Evolutionary conservation across 768 basidiomycete species (phyloP), one percentile per base, ranked within the genome.

Genomic region (Podaxis pistillaris): DNA sequence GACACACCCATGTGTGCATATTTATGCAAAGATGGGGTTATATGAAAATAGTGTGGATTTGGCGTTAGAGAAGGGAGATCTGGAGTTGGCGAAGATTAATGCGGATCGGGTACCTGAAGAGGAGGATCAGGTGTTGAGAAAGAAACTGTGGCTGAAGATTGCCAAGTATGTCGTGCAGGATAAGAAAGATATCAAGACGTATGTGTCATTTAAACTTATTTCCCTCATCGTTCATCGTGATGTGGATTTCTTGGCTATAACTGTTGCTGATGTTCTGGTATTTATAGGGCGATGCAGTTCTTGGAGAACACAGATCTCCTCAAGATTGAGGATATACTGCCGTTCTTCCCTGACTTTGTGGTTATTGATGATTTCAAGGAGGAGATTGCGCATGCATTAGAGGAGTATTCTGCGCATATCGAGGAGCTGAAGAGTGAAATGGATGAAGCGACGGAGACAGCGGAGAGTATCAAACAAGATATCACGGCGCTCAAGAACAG

Each of bases 291-390:
- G 19, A 98, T 98, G 94, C 86, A 85, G 22, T 98, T 99, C 79
- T 80, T 98, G 68, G 95, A 98, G 72, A 89, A 93, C 65, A 96
- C 97, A 0, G 89, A 93, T 68, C 77, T 98, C 38, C 85, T 99
- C 71, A 98, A 98, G 76, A 96, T 99, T 66, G 97, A 99, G 72
- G 97, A 99, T 71, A 97, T 99, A 64, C 78, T 99, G 17, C 97
- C 97, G 4, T 99, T 98, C 87, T 98, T 99, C 87, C 96, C 97
- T 1, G 96, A 98, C 76, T 99, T 99, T 71, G 94, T 96, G 12
- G 93, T 98, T 63, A 98, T 99, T 67, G 97, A 98, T 72, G 97
- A 98, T 72, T 98, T 99, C 84, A 99, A 99, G 74, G 93, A 96
- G 68, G 96, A 98, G 76, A 98, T 98, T 66, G 96, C 96, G 55